Conservation (phyloP, 1,284 basidiomycete genomes). For the Marasmius oreades region DNA sequence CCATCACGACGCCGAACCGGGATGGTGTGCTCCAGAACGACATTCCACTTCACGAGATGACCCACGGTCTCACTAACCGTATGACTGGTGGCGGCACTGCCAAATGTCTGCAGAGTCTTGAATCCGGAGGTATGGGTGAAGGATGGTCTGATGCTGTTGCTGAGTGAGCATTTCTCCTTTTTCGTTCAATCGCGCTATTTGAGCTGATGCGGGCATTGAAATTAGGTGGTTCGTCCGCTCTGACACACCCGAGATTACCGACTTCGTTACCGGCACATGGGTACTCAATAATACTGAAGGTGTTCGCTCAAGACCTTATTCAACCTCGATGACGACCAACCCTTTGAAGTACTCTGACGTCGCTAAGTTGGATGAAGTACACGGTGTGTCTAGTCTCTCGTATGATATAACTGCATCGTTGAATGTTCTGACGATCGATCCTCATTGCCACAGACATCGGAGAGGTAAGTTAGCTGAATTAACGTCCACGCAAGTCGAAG, state of each 20-base stretch:
- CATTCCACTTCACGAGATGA: too few relatives aligned
- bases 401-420: neutral
- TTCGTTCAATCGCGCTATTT: too few relatives aligned
- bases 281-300: conserved; percentile 27
- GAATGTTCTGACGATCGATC: too few relatives aligned
- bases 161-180: too few relatives aligned
- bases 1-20: conserved; percentile 8
- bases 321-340: conserved; percentile 34
- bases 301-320: conserved; percentile 37
- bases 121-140: conserved; percentile 16
- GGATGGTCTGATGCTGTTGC: conserved; percentile 21
- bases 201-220: too few relatives aligned
- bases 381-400: conserved; percentile 15
- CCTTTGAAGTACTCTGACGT: conserved; percentile 37
- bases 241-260: conserved; percentile 23
- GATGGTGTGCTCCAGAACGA: conserved; percentile 9
- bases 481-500: too few relatives aligned
- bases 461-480: neutral
- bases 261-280: conserved; percentile 39
- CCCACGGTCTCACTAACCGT: conserved; percentile 3
- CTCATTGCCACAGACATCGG: neutral
- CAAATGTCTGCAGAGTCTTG: conserved; percentile 11
- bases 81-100: conserved; percentile 15
- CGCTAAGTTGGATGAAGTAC: conserved; percentile 34
- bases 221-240: conserved; percentile 39